phyloP scores from a whole-genome alignment of 805 yeast genomes.

The Wickerhamomyces tratensis region DNA sequence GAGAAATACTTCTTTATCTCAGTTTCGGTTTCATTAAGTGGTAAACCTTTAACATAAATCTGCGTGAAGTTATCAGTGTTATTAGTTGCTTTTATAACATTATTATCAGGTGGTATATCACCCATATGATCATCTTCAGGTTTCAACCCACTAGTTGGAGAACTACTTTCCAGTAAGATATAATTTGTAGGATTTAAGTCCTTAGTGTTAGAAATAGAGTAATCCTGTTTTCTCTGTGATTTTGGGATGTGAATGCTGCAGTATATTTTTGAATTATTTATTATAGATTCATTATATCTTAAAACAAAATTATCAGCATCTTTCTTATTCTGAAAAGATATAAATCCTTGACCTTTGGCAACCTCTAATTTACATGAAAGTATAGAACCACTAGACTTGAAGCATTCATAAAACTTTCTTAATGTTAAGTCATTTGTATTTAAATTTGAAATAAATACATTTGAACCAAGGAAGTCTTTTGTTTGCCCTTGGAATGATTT shows the following conservation, averaged over 20 bases:
- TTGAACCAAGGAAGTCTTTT: slow-evolving; percentile 31
- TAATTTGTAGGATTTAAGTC: too few relatives aligned
- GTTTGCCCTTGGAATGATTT: slow-evolving; percentile 41
- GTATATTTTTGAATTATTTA: slow-evolving; percentile 22
- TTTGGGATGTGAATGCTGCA: slow-evolving; percentile 32
- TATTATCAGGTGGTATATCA: too few relatives aligned
- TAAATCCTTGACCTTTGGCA: slow-evolving; percentile 29
- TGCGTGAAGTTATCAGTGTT: slow-evolving; percentile 19
- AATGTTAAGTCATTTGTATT: slow-evolving; percentile 24
- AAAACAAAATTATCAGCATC: slow-evolving; percentile 26
- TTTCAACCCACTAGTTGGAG: too few relatives aligned
- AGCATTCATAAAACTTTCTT: slow-evolving; percentile 37
- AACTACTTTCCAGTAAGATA: too few relatives aligned
- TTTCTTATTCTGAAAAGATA: slow-evolving; percentile 23
- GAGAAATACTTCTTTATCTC: slow-evolving; percentile 34
- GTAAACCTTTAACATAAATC: slow-evolving; percentile 41
- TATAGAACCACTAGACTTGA: slow-evolving; percentile 36
- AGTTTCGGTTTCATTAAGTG: slow-evolving; percentile 27
- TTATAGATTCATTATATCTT: slow-evolving; percentile 17
- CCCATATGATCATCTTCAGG: too few relatives aligned
- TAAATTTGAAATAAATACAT: slow-evolving; percentile 39
- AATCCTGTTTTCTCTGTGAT: slow-evolving; percentile 3
- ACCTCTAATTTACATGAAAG: slow-evolving; percentile 31
- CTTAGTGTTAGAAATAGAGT: too few relatives aligned
- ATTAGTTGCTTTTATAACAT: too few relatives aligned